Evolutionary conservation across 1,284 basidiomycete species (phyloP), one percentile per base, ranked within the genome.

Genomic region (Trametes sp.): DNA sequence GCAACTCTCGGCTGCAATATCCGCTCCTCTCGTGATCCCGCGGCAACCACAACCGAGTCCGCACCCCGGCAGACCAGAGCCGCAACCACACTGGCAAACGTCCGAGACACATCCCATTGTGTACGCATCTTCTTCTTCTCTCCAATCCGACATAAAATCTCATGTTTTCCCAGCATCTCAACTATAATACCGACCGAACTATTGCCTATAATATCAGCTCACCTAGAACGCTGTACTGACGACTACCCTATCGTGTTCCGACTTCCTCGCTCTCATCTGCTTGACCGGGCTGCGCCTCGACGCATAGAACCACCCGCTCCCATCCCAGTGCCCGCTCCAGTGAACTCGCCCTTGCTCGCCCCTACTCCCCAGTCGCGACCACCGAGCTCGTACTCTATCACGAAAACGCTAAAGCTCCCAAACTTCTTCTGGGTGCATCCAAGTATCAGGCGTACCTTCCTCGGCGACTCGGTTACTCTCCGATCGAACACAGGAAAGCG

Each of bases 81-180:
- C 54, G 42, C 67, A 67, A 62, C 66, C 60, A 54, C 65, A 57
- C 53, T 69, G 60, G 67, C 66, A 54, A 56, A 96, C 94, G 0
- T 94, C 92, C 1, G 81, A 86, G 51, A 86, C 90, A 0, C 93
- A 96, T 75, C 94, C 94, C 2, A 92, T 96, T 73, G 93, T 94
- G 92, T 94, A 71, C 68, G 84, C 71, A 23, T 33, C 23, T 29
- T 64, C 44, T 73, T 56, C 66, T 70, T n/a, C 44, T 2, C 4
- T 21, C 26, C 59, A n/a, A n/a, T n/a, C n/a, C n/a, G n/a, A n/a
- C n/a, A n/a, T n/a, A n/a, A n/a, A n/a, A n/a, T n/a, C n/a, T n/a
- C n/a, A n/a, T n/a, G n/a, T n/a, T n/a, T n/a, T n/a, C n/a, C n/a
- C n/a, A 92, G 89, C 62, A 82, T 92, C 55, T 92, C 90, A 2